Evolutionary conservation across 805 yeast species (phyloP).

Genomic region (Hemisphaericaspora nanyangensis): DNA sequence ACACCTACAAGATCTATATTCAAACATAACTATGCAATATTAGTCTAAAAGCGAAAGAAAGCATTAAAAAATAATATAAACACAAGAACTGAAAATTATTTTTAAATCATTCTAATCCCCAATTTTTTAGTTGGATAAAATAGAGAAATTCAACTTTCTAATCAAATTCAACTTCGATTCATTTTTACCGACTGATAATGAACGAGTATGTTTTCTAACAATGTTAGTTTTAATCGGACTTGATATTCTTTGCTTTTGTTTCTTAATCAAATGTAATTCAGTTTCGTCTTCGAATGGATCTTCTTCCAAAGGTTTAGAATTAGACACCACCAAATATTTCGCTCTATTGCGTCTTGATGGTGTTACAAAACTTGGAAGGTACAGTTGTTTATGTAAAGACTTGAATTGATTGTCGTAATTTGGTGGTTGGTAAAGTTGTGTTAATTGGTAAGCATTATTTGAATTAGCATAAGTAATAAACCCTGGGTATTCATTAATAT

Average conservation of each 20-base stretch:
- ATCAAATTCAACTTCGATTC: conserved; percentile 31
- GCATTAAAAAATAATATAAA: too few relatives aligned
- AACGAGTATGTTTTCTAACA: conserved; percentile 23
- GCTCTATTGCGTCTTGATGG: conserved; percentile 24
- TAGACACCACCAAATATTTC: conserved; percentile 4
- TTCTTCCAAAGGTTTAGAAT: conserved; percentile 2
- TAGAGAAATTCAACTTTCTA: conserved; percentile 27
- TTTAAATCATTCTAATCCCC: too few relatives aligned
- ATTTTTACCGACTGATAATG: conserved; percentile 38
- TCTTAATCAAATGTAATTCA: conserved; percentile 7
- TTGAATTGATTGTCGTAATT: conserved; percentile 25
- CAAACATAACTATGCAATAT: too few relatives aligned
- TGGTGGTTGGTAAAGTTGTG: conserved; percentile 27
- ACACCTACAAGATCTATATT: too few relatives aligned
- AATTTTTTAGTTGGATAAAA: conserved; percentile 18
- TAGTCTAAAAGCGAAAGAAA: too few relatives aligned
- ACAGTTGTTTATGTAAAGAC: conserved; percentile 27
- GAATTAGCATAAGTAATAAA: conserved; percentile 12
- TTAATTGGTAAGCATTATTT: conserved; percentile 15
- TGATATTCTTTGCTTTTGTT: not conserved
- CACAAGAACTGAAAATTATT: too few relatives aligned
- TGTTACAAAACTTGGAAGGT: conserved; percentile 30
- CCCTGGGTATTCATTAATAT: conserved; percentile 29
- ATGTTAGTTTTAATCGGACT: not conserved
- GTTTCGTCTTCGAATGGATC: conserved; percentile 9